phyloP scores from a whole-genome alignment of 768 basidiomycete genomes.

The Royoungia palumana region DNA sequence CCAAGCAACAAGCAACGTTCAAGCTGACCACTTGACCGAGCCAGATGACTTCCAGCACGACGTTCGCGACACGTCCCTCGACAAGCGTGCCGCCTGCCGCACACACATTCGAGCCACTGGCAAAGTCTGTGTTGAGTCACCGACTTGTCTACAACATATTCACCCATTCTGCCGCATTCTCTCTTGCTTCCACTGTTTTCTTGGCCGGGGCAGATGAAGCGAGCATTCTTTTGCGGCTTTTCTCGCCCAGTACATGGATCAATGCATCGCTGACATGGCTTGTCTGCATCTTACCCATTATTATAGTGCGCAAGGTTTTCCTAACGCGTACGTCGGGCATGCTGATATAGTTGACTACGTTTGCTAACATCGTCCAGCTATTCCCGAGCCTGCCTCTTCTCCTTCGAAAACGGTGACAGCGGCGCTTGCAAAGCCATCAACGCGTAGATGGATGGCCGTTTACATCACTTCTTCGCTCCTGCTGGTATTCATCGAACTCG shows the following conservation, averaged over 20 bases:
- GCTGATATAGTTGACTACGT: not conserved
- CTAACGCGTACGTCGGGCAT: slow-evolving; percentile 50
- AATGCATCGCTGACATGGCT: slow-evolving; percentile 46
- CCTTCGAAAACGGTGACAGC: slow-evolving; percentile 46
- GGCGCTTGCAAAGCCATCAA: slow-evolving; percentile 47
- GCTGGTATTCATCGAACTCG: slow-evolving; percentile 44
- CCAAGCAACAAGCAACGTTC: no score
- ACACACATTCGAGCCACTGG: slow-evolving; percentile 62
- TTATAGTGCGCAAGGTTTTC: slow-evolving; percentile 56
- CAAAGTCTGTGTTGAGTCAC: slow-evolving; percentile 58
- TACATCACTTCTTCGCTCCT: slow-evolving; percentile 48
- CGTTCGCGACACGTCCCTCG: slow-evolving; percentile 41
- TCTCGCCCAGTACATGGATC: slow-evolving; percentile 44
- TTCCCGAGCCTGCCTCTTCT: slow-evolving; percentile 48
- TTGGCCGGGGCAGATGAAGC: slow-evolving; percentile 27
- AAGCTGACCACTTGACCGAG: not conserved
- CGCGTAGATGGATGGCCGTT: slow-evolving; percentile 40
- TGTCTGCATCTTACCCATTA: slow-evolving; percentile 51
- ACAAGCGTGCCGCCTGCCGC: slow-evolving; percentile 55
- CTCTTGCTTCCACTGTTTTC: slow-evolving; percentile 40
- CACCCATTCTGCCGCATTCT: slow-evolving; percentile 44
- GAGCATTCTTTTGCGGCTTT: slow-evolving; percentile 32
- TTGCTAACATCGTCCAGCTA: slow-evolving; percentile 32
- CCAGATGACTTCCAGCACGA: slow-evolving; percentile 16
- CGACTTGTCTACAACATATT: slow-evolving; percentile 57